These are phyloP conservation scores for Hyphodiscus hymeniophilus DNA, from an alignment of 495 filamentous ascomycete species.

Conservation along the genomic window DNA sequence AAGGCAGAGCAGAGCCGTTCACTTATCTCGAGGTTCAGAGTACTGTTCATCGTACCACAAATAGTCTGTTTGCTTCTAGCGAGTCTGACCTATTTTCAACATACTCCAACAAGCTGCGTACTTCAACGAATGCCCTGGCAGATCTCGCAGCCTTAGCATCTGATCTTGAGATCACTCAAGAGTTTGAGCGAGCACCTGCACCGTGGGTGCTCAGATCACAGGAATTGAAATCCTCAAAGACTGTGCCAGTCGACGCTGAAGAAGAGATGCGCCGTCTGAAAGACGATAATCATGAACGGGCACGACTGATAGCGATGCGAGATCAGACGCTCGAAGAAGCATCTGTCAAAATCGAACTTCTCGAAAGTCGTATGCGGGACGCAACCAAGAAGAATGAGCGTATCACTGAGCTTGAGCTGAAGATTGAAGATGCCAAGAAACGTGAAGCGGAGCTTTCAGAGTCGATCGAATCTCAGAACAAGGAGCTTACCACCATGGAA, in stretches of 20 bases:
- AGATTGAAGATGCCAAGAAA: constrained; percentile 48
- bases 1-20: constrained; percentile 60
- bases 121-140: constrained; percentile 54
- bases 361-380: constrained; percentile 74
- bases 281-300: constrained; percentile 60
- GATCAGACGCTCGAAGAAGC: constrained; percentile 65
- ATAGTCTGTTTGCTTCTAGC: constrained; percentile 35
- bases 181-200: constrained; percentile 67
- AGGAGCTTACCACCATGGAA: constrained; percentile 47
- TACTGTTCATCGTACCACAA: constrained; percentile 50
- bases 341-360: constrained; percentile 83
- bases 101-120: constrained; percentile 58
- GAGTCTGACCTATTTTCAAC: constrained; percentile 58
- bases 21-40: constrained; percentile 56
- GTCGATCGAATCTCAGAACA: constrained; percentile 49
- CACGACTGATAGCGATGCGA: constrained; percentile 52
- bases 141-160: constrained; percentile 64
- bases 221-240: constrained; percentile 70
- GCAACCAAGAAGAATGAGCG: constrained; percentile 58
- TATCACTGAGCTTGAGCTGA: constrained; percentile 55
- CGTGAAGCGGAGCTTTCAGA: constrained; percentile 38
- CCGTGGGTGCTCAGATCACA: constrained; percentile 82
- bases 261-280: constrained; percentile 67
- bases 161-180: constrained; percentile 70
- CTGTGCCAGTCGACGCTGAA: constrained; percentile 69